phyloP scores from a whole-genome alignment of 371 early-diverging fungal genomes.

The Mortierella sp. region DNA sequence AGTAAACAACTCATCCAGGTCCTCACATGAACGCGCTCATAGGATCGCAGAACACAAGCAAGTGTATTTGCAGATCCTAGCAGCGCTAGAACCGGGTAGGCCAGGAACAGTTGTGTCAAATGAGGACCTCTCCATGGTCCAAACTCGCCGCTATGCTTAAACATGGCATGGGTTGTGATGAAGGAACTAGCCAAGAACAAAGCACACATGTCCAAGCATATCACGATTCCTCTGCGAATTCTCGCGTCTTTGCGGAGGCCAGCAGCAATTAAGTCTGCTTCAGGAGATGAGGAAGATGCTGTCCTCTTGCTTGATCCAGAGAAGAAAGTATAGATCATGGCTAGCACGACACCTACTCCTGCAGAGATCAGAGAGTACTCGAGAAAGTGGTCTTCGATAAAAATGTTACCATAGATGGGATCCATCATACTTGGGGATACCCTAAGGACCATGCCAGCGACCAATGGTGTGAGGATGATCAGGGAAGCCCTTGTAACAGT shows the following conservation, averaged over 20 bases:
- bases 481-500: conserved; percentile 56
- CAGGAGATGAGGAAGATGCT: conserved; percentile 9
- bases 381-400: conserved; percentile 56
- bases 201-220: conserved; percentile 49
- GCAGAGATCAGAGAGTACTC: conserved; percentile 39
- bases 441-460: conserved; percentile 56
- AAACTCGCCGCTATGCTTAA: conserved; percentile 58
- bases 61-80: conserved; percentile 60
- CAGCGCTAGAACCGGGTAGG: conserved; percentile 62
- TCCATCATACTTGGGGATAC: conserved; percentile 68
- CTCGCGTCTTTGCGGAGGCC: conserved; percentile 37
- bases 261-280: conserved; percentile 7
- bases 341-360: conserved; percentile 52
- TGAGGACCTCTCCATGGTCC: conserved; percentile 71
- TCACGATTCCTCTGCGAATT: conserved; percentile 34
- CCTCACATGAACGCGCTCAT: conserved; percentile 35
- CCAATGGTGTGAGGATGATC: conserved; percentile 57
- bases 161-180: conserved; percentile 55
- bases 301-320: conserved; percentile 7
- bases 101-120: conserved; percentile 63
- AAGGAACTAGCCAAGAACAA: conserved; percentile 63
- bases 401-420: conserved; percentile 71
- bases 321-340: conserved; percentile 35
- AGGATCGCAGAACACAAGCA: conserved; percentile 50
- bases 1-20: conserved; percentile 49